Evolutionary conservation across 2,329 filamentous ascomycete genomes (phyloP).

Genomic region (Trichophyton mentagrophytes): DNA sequence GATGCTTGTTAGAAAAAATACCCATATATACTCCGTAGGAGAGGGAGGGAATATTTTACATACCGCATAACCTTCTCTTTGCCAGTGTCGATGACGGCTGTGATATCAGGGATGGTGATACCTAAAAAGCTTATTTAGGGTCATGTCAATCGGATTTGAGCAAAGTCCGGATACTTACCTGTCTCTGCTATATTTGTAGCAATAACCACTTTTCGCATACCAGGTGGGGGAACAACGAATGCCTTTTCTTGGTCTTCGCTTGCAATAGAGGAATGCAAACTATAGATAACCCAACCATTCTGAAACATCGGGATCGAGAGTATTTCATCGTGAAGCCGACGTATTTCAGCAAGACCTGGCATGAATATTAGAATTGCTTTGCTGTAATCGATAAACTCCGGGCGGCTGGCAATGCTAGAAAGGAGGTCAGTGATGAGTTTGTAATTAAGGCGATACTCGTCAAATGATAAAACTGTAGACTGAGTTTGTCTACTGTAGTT

Average conservation of each 20-base stretch:
- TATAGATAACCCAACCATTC: conserved; percentile 70
- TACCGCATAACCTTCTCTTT: conserved; percentile 86
- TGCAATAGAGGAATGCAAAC: conserved; percentile 85
- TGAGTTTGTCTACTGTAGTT: conserved; percentile 66
- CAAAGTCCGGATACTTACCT: conserved; percentile 34
- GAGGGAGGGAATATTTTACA: neutral
- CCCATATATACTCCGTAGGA: no score
- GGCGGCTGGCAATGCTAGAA: conserved; percentile 57
- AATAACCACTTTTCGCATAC: conserved; percentile 81
- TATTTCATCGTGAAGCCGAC: conserved; percentile 75
- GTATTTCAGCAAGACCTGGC: conserved; percentile 86
- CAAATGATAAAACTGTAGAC: conserved; percentile 60
- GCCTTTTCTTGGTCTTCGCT: conserved; percentile 93
- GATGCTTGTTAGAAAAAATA: neutral
- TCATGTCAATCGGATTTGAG: neutral
- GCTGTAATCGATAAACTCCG: conserved; percentile 57
- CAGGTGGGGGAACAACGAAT: conserved; percentile 70
- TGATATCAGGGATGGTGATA: conserved; percentile 96
- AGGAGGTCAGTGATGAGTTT: conserved; percentile 73
- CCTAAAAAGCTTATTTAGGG: conserved; percentile 12
- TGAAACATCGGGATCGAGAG: conserved; percentile 63
- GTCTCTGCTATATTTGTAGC: conserved; percentile 98
- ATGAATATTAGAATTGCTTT: conserved; percentile 90
- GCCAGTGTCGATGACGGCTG: conserved; percentile 89
- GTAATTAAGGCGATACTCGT: conserved; percentile 87